These are phyloP conservation scores for Tuber borchii DNA, from an alignment of 495 filamentous ascomycete genomes.

Conservation along the genomic window DNA sequence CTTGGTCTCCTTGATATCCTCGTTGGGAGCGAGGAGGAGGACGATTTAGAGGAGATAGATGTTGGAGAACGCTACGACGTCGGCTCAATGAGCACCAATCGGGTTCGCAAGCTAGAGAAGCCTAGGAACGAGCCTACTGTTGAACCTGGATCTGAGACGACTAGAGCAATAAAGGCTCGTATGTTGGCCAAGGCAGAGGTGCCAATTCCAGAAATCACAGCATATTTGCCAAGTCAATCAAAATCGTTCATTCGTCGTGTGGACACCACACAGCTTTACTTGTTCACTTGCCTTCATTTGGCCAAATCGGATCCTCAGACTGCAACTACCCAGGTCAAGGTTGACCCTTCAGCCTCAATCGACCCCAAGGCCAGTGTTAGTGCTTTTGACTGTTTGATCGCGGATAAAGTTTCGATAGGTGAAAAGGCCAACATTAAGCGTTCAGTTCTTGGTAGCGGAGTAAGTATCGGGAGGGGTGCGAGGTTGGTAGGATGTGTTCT, in stretches of 20 bases:
- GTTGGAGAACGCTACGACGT: conserved; percentile 53
- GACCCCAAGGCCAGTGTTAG: conserved; percentile 70
- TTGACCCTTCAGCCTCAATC: conserved; percentile 70
- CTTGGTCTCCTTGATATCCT: conserved; percentile 65
- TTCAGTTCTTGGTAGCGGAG: conserved; percentile 76
- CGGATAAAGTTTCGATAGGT: conserved; percentile 75
- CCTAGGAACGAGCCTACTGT: conserved; percentile 8
- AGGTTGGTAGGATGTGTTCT: conserved; percentile 73
- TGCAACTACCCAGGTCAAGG: conserved; percentile 63
- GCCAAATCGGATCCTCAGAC: conserved; percentile 53
- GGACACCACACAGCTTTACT: conserved; percentile 73
- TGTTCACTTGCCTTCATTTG: conserved; percentile 73
- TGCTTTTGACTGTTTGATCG: conserved; percentile 68
- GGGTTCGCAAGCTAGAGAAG: conserved; percentile 40
- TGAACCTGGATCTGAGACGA: not conserved
- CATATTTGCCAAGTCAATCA: conserved; percentile 40
- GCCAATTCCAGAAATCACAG: conserved; percentile 48
- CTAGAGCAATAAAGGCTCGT: conserved; percentile 8
- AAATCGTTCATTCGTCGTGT: conserved; percentile 70
- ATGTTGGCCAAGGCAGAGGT: conserved; percentile 13
- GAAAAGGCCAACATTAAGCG: conserved; percentile 82
- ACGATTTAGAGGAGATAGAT: conserved; percentile 38
- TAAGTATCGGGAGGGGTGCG: conserved; percentile 72
- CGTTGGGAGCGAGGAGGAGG: conserved; percentile 44
- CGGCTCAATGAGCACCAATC: conserved; percentile 55